phyloP scores from a whole-genome alignment of 176 grass and related monocot species.

The Hordeum marinum region DNA sequence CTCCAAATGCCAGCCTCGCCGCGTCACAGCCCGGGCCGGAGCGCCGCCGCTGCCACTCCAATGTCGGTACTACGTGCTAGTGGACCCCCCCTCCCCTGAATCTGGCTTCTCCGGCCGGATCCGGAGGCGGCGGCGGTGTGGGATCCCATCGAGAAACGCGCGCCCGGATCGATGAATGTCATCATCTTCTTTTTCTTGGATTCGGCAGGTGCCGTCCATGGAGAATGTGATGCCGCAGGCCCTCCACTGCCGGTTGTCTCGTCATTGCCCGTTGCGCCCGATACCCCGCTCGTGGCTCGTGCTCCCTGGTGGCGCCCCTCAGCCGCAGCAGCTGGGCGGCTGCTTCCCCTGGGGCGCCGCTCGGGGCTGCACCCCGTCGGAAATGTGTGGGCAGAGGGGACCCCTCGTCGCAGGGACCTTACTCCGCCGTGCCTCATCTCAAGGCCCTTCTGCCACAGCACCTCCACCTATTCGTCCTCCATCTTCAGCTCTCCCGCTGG shows the following conservation, averaged over 20 bases:
- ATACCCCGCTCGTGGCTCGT: conserved; percentile 4
- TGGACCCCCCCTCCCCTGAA: too few species aligned
- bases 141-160: too few species aligned
- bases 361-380: not conserved
- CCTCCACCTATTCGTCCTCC: conserved; percentile 29
- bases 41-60: too few species aligned
- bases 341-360: not conserved
- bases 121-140: too few species aligned
- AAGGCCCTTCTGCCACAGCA: not conserved
- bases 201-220: not conserved
- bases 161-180: too few species aligned
- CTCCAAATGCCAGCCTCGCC: too few species aligned
- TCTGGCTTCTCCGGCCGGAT: too few species aligned
- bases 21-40: conserved; percentile 18
- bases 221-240: conserved; percentile 40
- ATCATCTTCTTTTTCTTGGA: too few species aligned
- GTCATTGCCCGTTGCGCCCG: not conserved
- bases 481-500: conserved; percentile 42
- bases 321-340: conserved; percentile 2
- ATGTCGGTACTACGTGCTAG: too few species aligned
- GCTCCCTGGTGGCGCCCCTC: not conserved
- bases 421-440: not conserved
- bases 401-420: not conserved
- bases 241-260: too few species aligned
- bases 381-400: too few species aligned